phyloP scores from a whole-genome alignment of 306 rosid genomes.

The Senna siamea region DNA sequence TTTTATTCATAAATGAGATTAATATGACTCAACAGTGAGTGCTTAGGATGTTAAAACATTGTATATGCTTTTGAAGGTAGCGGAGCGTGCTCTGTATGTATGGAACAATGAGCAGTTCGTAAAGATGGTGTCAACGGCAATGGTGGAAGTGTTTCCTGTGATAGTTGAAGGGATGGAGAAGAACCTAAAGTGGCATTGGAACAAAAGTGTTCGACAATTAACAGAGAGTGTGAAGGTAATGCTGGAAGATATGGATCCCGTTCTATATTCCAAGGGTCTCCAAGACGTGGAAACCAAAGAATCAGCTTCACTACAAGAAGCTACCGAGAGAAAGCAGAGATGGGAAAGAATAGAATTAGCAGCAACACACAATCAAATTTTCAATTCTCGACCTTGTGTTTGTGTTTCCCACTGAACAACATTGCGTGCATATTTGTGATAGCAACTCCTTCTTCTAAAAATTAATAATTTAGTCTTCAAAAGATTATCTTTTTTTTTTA shows the following conservation, averaged over 20 bases:
- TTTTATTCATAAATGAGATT: too few species aligned
- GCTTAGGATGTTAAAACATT: too few species aligned
- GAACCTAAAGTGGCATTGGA: constrained; percentile 81
- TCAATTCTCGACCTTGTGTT: constrained; percentile 48
- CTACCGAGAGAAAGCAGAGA: constrained; percentile 53
- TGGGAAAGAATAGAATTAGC: constrained; percentile 70
- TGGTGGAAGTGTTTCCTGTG: constrained; percentile 68
- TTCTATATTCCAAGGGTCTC: constrained; percentile 59
- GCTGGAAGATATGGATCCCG: constrained; percentile 78
- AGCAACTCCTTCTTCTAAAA: too few species aligned
- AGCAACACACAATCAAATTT: constrained; percentile 52
- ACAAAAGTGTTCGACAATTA: constrained; percentile 60
- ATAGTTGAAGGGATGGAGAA: constrained; percentile 75
- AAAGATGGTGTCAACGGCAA: constrained; percentile 65
- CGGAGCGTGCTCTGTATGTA: constrained; percentile 77
- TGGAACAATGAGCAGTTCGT: constrained; percentile 93
- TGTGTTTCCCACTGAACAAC: constrained; percentile 50
- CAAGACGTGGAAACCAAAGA: constrained; percentile 52
- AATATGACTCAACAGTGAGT: too few species aligned
- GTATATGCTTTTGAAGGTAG: constrained; percentile 52
- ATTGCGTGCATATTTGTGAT: constrained; percentile 26
- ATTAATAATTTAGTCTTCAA: too few species aligned
- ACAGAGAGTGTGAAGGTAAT: constrained; percentile 70
- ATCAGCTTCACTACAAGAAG: constrained; percentile 50
- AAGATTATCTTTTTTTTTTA: too few species aligned